A percentile compares a stretch with the other conserved stretches of the same genome.
Conservation (phyloP, 768 basidiomycete species). For the Kwoniella bestiolae region DNA sequence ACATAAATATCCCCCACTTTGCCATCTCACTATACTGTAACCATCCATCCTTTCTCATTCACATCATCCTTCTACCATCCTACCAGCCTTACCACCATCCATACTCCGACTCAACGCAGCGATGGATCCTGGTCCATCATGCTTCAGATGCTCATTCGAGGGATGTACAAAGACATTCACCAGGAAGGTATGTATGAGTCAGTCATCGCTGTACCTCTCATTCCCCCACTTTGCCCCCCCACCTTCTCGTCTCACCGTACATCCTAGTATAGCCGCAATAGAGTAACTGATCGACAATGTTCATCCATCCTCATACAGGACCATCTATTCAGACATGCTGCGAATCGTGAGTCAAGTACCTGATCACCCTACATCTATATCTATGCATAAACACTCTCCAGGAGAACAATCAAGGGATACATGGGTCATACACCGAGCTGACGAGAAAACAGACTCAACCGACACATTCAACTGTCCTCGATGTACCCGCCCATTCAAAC, state of each 20-base stretch:
- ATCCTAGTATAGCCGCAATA: not conserved
- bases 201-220: not conserved
- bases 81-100: not conserved
- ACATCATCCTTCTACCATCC: not conserved
- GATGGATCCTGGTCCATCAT: constrained; percentile 3
- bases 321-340: constrained; percentile 44
- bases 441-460: constrained; percentile 21
- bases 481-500: constrained; percentile 42
- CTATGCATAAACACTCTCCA: too few relatives aligned
- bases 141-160: constrained; percentile 29
- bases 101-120: not conserved
- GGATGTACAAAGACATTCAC: constrained; percentile 45
- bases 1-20: not conserved
- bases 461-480: constrained; percentile 29
- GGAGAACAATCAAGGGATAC: too few relatives aligned
- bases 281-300: not conserved
- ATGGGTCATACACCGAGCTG: too few relatives aligned
- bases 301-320: constrained; percentile 28
- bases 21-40: not conserved
- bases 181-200: constrained; percentile 37
- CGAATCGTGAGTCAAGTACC: constrained; percentile 36
- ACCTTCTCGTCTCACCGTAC: not conserved
- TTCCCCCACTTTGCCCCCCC: constrained; percentile 4
- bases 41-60: not conserved
- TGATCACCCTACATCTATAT: too few relatives aligned